Percentiles rank a stretch among this genome's conserved stretches.
Evolutionary conservation across 2,329 filamentous ascomycete species (phyloP).

Genomic region (Pseudopithomyces maydicus): DNA sequence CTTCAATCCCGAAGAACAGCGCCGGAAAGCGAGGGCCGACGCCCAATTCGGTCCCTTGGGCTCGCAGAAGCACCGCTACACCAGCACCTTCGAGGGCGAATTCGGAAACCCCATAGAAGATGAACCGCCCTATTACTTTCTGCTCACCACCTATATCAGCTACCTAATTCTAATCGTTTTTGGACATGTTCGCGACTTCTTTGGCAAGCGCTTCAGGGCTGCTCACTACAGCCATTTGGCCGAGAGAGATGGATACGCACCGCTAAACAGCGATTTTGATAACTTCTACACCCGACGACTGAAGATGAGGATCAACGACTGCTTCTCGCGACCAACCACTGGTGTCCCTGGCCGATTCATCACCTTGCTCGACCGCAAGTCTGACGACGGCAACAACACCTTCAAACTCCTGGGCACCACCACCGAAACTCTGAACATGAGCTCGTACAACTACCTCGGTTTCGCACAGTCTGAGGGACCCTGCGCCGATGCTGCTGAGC

Average conservation of each 20-base stretch:
- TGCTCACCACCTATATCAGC: slow-evolving; percentile 97
- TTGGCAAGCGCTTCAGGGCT: slow-evolving; percentile 91
- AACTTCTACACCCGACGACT: slow-evolving; percentile 95
- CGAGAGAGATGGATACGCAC: slow-evolving; percentile 85
- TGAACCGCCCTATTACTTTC: slow-evolving; percentile 94
- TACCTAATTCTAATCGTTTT: slow-evolving; percentile 96
- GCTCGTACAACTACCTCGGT: slow-evolving; percentile 98
- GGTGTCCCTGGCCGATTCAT: slow-evolving; percentile 95
- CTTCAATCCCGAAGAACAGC: slow-evolving; percentile 83
- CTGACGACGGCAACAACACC: slow-evolving; percentile 87
- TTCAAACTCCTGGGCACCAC: slow-evolving; percentile 89
- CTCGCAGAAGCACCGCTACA: slow-evolving; percentile 81
- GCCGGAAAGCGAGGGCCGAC: slow-evolving; percentile 75
- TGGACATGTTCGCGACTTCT: slow-evolving; percentile 95
- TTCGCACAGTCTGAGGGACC: slow-evolving; percentile 98
- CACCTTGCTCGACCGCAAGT: slow-evolving; percentile 87
- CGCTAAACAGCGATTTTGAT: slow-evolving; percentile 97
- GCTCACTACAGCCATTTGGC: slow-evolving; percentile 85
- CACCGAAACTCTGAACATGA: slow-evolving; percentile 97
- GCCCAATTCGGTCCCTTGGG: slow-evolving; percentile 89
- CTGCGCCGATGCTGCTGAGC: slow-evolving; percentile 91
- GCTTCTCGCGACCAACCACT: slow-evolving; percentile 89
- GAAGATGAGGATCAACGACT: slow-evolving; percentile 95
- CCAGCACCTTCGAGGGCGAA: slow-evolving; percentile 83
- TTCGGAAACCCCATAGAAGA: slow-evolving; percentile 87